Conservation (phyloP, 768 basidiomycete genomes). For the Trametes villosa region DNA sequence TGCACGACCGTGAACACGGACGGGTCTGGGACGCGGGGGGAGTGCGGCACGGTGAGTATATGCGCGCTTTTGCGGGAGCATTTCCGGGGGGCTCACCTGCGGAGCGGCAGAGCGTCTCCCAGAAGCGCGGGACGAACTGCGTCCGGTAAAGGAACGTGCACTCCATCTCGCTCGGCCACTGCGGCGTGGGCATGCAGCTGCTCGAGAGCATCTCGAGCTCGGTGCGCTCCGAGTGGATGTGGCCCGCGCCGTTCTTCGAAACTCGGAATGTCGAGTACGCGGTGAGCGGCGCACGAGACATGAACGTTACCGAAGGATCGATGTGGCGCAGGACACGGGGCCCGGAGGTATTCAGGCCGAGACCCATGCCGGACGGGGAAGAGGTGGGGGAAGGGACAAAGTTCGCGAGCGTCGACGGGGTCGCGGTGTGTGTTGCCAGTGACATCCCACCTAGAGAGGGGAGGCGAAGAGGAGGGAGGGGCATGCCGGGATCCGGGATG, state of each 20-base stretch:
- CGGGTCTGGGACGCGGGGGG: constrained; percentile 23
- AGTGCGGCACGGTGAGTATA: constrained; percentile 4
- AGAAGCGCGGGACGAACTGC: constrained; percentile 30
- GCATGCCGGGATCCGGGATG: constrained; percentile 23
- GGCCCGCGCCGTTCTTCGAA: constrained; percentile 47
- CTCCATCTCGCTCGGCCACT: constrained; percentile 28
- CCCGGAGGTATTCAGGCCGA: constrained; percentile 29
- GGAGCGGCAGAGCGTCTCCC: constrained; percentile 26
- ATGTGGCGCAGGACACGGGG: constrained; percentile 65
- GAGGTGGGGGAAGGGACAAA: constrained; percentile 21
- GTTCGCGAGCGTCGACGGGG: constrained; percentile 30
- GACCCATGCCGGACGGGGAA: constrained; percentile 18
- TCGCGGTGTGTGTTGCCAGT: constrained; percentile 19
- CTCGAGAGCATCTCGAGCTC: constrained; percentile 30
- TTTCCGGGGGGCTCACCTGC: constrained; percentile 19
- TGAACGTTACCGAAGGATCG: constrained; percentile 70
- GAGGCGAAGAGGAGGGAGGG: constrained; percentile 24
- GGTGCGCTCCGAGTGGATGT: constrained; percentile 55
- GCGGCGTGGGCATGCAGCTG: constrained; percentile 25
- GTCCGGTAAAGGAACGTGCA: constrained; percentile 33
- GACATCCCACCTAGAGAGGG: constrained; percentile 24
- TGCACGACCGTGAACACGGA: constrained; percentile 28
- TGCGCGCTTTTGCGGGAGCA: neutral
- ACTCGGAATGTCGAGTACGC: constrained; percentile 66
- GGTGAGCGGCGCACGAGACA: constrained; percentile 51